phyloP scores from a whole-genome alignment of 139 green algal genomes.

The Desmodesmus armatus region DNA sequence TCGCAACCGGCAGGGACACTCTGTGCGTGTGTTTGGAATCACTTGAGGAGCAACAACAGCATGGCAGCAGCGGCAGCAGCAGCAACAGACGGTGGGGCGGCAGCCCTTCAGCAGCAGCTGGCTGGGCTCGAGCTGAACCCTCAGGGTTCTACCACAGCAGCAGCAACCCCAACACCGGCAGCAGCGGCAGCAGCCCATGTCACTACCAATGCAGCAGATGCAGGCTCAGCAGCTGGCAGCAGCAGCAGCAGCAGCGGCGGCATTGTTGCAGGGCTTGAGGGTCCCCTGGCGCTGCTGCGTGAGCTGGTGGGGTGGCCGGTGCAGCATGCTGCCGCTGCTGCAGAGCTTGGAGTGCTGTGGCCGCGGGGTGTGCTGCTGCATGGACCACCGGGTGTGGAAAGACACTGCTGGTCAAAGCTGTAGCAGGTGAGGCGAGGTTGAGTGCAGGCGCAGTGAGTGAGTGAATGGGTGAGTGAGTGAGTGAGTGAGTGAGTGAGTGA shows the following conservation, averaged over 20 bases:
- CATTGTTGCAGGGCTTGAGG: slow-evolving; percentile 31
- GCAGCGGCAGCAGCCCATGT: not conserved
- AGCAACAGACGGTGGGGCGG: not conserved
- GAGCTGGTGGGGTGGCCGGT: slow-evolving; percentile 81
- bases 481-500: no score
- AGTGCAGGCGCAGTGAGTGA: no score
- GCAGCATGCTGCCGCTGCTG: slow-evolving; percentile 54
- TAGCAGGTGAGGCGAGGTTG: no score
- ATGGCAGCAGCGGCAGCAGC: not conserved
- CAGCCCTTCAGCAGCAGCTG: not conserved
- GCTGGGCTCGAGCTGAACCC: not conserved
- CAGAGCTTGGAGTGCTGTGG: slow-evolving; percentile 72
- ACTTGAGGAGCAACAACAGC: not conserved
- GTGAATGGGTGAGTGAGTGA: no score
- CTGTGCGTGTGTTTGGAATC: no score
- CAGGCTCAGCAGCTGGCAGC: not conserved
- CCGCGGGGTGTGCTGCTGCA: slow-evolving; percentile 88
- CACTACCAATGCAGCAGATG: not conserved
- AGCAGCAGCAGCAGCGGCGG: slow-evolving; percentile 12
- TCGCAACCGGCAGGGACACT: no score
- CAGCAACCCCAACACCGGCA: not conserved
- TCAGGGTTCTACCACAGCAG: not conserved
- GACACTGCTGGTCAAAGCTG: slow-evolving; percentile 91
- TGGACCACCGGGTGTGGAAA: slow-evolving; percentile 89
- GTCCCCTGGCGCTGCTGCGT: slow-evolving; percentile 57